Evolutionary conservation across 2,329 filamentous ascomycete genomes (phyloP), one percentile per base, ranked within the genome.

Genomic region (Ascochyta koolunga): DNA sequence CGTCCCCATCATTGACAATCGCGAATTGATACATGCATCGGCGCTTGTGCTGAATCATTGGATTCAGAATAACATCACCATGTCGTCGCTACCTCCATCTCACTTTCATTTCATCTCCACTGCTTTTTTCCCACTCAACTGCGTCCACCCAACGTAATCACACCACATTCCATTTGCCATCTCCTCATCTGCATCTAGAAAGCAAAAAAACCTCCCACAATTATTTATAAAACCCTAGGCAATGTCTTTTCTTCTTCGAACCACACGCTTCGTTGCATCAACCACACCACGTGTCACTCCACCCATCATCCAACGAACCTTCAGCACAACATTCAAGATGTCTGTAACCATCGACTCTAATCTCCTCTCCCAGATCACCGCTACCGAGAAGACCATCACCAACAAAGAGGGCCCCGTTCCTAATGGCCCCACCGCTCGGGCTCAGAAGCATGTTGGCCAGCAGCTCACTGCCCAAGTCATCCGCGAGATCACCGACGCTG

Each of bases 401-500:
- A 70, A 76, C 13, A 59, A 68, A 50, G 64, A 68, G 4, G 48
- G 64, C 7, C 76, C 77, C 7, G 65, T 72, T 2, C 63, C 67
- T 45, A 71, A 70, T 6, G 77, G 77, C 1, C 77, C 77, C 0
- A 79, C 76, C 0, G 76, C 77, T 4, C 67, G 70, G 40, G 77
- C 77, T 0, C 77, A 79, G 60, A 70, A 69, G 35, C 76, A 79
- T 49, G 62, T 50, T 18, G 65, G 65, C 38, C 54, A 67, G 27
- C 46, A 58, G 31, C 71, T 79, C 40, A 74, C 67, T 15, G 48
- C 65, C 2, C 46, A 73, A 51, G 68, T 69, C 38, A 60, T 79
- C 1, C 71, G 74, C 53, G 75, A 77, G 53, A 78, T 79, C 56
- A 77, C 74, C 8, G 67, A 71, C 36, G 77, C 73, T 10, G 76